phyloP scores from a whole-genome alignment of 2,329 filamentous ascomycete genomes.

The Pyrenochaeta sp. region DNA sequence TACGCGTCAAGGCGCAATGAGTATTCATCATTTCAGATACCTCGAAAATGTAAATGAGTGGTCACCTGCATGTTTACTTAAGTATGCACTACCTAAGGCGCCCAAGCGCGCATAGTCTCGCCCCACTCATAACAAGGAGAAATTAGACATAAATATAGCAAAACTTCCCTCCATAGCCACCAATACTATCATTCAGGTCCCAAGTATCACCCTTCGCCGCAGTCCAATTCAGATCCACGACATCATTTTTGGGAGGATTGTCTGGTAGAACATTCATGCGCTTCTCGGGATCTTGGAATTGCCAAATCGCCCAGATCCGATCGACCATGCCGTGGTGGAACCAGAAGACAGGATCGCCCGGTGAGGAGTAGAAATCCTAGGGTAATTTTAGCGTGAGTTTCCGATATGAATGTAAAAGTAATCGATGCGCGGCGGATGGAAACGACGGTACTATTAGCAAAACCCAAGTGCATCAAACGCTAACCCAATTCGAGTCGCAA shows the following conservation, averaged over 20 bases:
- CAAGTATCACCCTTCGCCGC: slow-evolving; percentile 21
- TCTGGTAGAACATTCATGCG: slow-evolving; percentile 31
- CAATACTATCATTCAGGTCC: slow-evolving; percentile 30
- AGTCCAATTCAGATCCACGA: slow-evolving; percentile 31
- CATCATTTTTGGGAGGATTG: slow-evolving; percentile 23
- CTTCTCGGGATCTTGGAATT: slow-evolving; percentile 48
- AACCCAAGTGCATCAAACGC: too few species aligned
- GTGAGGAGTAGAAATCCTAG: neutral
- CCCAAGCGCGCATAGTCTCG: too few species aligned
- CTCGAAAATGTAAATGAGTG: too few species aligned
- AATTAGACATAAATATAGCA: slow-evolving; percentile 35
- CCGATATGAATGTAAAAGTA: neutral
- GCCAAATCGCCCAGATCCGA: slow-evolving; percentile 59
- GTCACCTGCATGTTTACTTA: too few species aligned
- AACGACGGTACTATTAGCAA: too few species aligned
- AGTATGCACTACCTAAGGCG: too few species aligned
- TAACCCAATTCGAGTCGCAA: too few species aligned
- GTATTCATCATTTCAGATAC: too few species aligned
- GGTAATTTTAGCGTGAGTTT: neutral
- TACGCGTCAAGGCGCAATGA: too few species aligned
- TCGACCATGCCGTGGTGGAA: slow-evolving; percentile 59
- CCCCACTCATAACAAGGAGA: too few species aligned
- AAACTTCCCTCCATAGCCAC: slow-evolving; percentile 26
- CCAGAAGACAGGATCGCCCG: slow-evolving; percentile 11
- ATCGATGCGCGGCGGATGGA: too few species aligned